These are phyloP conservation scores for Tolypocladium tundrense DNA, from an alignment of 2,329 filamentous ascomycete genomes.

Conservation along the genomic window DNA sequence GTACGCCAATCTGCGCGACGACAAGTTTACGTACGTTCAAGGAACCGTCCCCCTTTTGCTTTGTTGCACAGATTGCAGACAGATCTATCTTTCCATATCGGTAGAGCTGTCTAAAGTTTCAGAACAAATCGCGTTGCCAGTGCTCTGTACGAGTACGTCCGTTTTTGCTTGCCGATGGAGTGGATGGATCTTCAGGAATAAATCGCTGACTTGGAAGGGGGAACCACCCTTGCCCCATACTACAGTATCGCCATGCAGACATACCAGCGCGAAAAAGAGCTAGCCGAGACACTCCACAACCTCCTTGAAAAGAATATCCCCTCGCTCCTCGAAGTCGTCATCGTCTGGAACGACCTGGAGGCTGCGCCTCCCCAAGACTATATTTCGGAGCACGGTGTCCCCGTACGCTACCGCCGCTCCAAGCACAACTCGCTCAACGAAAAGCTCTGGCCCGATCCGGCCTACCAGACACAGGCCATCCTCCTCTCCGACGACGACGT, in stretches of 20 bases:
- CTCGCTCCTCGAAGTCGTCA: slow-evolving; percentile 26
- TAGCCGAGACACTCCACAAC: slow-evolving; percentile 17
- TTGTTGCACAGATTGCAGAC: too few species aligned
- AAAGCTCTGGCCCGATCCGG: slow-evolving; percentile 25
- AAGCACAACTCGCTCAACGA: slow-evolving; percentile 24
- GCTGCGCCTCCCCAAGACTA: slow-evolving; percentile 16
- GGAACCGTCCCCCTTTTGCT: too few species aligned
- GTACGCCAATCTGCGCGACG: slow-evolving; percentile 14
- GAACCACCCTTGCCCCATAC: background rate
- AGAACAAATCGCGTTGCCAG: too few species aligned
- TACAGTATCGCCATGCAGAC: slow-evolving; percentile 26
- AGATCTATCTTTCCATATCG: too few species aligned
- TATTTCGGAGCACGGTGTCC: slow-evolving; percentile 17
- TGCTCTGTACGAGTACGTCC: too few species aligned
- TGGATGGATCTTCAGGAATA: background rate
- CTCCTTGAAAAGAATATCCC: slow-evolving; percentile 20
- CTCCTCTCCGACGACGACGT: slow-evolving; percentile 30
- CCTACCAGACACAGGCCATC: slow-evolving; percentile 26
- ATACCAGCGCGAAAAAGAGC: slow-evolving; percentile 22
- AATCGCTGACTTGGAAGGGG: background rate
- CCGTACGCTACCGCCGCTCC: slow-evolving; percentile 23
- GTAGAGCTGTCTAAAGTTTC: too few species aligned
- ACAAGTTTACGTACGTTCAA: slow-evolving; percentile 21
- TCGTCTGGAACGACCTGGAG: slow-evolving; percentile 27
- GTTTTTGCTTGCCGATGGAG: too few species aligned